Percentiles rank a stretch among this genome's conserved stretches.
Evolutionary conservation across 1,284 basidiomycete genomes (phyloP).

Genomic region (Cystobasidium sp.): DNA sequence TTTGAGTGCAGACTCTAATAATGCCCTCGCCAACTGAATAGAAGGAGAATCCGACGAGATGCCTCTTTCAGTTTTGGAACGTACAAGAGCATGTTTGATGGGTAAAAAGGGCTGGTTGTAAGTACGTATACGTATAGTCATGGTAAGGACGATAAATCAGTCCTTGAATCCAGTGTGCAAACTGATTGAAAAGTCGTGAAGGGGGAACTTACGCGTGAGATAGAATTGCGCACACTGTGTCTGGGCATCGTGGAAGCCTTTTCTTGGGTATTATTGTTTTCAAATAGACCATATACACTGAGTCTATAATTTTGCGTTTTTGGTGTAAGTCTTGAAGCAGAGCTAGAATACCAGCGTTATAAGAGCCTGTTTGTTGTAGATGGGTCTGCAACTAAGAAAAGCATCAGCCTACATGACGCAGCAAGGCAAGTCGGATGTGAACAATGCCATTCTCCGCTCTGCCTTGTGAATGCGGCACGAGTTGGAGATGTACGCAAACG

Average conservation of each 20-base stretch:
- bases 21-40: conserved; percentile 9
- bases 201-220: conserved; percentile 28
- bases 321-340: too few relatives aligned
- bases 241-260: conserved; percentile 10
- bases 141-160: background rate
- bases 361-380: too few relatives aligned
- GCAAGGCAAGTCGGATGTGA: too few relatives aligned
- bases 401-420: too few relatives aligned
- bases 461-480: too few relatives aligned
- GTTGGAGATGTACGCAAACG: too few relatives aligned
- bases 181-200: background rate
- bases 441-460: too few relatives aligned
- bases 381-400: too few relatives aligned
- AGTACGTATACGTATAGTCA: background rate
- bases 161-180: background rate
- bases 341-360: too few relatives aligned
- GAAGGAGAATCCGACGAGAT: conserved; percentile 23
- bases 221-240: conserved; percentile 32
- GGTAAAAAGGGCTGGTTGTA: conserved; percentile 34
- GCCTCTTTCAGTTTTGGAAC: conserved; percentile 23
- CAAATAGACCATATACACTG: too few relatives aligned
- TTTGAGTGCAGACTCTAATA: conserved; percentile 21
- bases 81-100: conserved; percentile 20
- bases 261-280: background rate
- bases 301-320: too few relatives aligned